Conservation (phyloP, 108 stramenopile genomes). For the Aurantiochytrium sp. region DNA sequence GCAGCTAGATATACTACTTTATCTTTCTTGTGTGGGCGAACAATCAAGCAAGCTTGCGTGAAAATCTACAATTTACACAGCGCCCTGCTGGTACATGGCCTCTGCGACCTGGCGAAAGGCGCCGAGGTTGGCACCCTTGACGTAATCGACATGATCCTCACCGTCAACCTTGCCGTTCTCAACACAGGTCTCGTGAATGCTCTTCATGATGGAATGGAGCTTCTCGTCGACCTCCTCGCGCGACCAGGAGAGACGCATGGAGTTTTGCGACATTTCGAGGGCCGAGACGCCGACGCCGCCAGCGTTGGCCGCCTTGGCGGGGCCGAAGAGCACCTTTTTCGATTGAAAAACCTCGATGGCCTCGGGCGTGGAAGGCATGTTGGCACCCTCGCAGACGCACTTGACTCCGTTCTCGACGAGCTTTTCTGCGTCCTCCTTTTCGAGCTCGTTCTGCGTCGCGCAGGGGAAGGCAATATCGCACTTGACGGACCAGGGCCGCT, state of each 20-base stretch:
- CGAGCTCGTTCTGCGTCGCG: slow-evolving; percentile 67
- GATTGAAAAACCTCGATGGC: slow-evolving; percentile 58
- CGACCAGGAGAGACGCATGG: slow-evolving; percentile 60
- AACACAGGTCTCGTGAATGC: slow-evolving; percentile 63
- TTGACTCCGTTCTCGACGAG: slow-evolving; percentile 83
- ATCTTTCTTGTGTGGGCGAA: too few species aligned
- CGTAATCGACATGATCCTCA: slow-evolving; percentile 44
- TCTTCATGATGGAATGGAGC: slow-evolving; percentile 64
- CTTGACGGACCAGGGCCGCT: slow-evolving; percentile 66
- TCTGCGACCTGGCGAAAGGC: slow-evolving; percentile 92
- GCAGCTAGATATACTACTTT: too few species aligned
- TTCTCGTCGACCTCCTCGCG: slow-evolving; percentile 61
- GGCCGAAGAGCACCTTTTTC: slow-evolving; percentile 53
- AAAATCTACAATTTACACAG: slow-evolving; percentile 56
- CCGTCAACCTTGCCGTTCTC: slow-evolving; percentile 32
- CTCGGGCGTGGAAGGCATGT: slow-evolving; percentile 58
- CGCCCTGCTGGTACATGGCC: slow-evolving; percentile 85
- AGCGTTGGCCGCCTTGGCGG: slow-evolving; percentile 70
- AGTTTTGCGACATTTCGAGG: slow-evolving; percentile 73
- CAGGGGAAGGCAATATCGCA: slow-evolving; percentile 89
- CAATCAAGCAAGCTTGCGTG: too few species aligned
- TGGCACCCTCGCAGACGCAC: slow-evolving; percentile 80
- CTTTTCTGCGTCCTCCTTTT: slow-evolving; percentile 53
- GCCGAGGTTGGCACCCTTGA: slow-evolving; percentile 79
- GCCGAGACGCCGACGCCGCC: slow-evolving; percentile 72